Evolutionary conservation across 495 filamentous ascomycete species (phyloP).

Genomic region (Penicillium ucsense): DNA sequence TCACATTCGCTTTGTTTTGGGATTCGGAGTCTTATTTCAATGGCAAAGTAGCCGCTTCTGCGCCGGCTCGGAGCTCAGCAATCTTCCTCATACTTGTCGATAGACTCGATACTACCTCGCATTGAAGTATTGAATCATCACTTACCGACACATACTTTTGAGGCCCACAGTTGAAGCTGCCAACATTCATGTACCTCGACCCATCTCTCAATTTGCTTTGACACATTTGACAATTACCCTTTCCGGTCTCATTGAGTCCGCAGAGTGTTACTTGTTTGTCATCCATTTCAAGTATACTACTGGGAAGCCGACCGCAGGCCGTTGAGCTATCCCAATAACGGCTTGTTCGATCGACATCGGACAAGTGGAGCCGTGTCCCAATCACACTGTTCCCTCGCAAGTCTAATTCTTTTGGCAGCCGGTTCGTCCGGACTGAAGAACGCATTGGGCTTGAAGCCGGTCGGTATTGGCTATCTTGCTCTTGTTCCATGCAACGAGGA

Average conservation of each 20-base stretch:
- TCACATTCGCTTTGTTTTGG: conserved; percentile 3
- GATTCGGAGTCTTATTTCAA: neutral
- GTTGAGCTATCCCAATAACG: conserved; percentile 5
- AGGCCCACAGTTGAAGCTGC: too few relatives aligned
- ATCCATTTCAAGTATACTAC: neutral
- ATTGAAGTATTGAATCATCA: neutral
- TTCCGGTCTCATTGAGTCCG: too few relatives aligned
- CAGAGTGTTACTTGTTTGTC: too few relatives aligned
- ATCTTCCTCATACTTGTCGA: neutral
- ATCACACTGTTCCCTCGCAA: conserved; percentile 2
- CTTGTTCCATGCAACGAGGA: too few relatives aligned
- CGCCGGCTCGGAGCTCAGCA: neutral
- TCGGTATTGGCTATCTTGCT: too few relatives aligned
- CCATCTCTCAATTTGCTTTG: too few relatives aligned
- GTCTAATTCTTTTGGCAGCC: conserved; percentile 1
- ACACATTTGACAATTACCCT: too few relatives aligned
- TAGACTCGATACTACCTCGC: conserved; percentile 11
- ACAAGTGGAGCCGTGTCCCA: conserved; percentile 1
- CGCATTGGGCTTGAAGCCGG: conserved; percentile 1
- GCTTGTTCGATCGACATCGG: conserved; percentile 2
- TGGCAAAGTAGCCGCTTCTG: conserved; percentile 8
- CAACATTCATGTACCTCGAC: too few relatives aligned
- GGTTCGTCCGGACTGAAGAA: neutral
- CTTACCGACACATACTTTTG: too few relatives aligned
- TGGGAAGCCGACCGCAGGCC: conserved; percentile 3